Evolutionary conservation across 1,139 yeast genomes (phyloP).

Genomic region (Blastobotrys persicus): DNA sequence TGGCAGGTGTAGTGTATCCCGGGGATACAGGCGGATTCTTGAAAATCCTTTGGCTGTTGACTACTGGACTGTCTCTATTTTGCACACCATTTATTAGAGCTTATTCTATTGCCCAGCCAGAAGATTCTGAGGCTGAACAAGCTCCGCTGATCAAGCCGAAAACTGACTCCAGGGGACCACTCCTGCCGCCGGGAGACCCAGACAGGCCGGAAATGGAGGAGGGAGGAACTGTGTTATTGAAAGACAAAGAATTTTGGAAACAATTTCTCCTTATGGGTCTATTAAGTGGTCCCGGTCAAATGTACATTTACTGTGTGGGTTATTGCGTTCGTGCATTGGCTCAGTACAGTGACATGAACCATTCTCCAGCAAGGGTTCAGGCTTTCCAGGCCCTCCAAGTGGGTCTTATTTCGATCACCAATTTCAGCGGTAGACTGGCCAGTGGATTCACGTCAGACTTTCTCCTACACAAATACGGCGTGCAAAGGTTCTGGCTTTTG

Average conservation of each 20-base stretch:
- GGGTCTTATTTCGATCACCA: conserved; percentile 59
- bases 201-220: conserved; percentile 18
- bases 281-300: conserved; percentile 68
- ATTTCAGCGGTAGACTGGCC: conserved; percentile 60
- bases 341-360: conserved; percentile 37
- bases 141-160: conserved; percentile 2
- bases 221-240: conserved; percentile 21
- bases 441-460: conserved; percentile 65
- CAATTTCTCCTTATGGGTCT: conserved; percentile 50
- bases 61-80: conserved; percentile 30
- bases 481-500: conserved; percentile 69
- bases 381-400: conserved; percentile 68
- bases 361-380: conserved; percentile 29
- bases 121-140: neutral
- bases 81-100: conserved; percentile 33
- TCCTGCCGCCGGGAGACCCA: conserved; percentile 6
- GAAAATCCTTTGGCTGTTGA: conserved; percentile 29
- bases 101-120: conserved; percentile 13
- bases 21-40: conserved; percentile 37
- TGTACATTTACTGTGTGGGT: conserved; percentile 70
- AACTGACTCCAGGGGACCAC: neutral
- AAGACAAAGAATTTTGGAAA: conserved; percentile 35
- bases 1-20: conserved; percentile 33
- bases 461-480: conserved; percentile 48
- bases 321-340: conserved; percentile 55